Evolutionary conservation across 352 stramenopile species (phyloP), one percentile per base, ranked within the genome.

Genomic region (Globisporangium polare): DNA sequence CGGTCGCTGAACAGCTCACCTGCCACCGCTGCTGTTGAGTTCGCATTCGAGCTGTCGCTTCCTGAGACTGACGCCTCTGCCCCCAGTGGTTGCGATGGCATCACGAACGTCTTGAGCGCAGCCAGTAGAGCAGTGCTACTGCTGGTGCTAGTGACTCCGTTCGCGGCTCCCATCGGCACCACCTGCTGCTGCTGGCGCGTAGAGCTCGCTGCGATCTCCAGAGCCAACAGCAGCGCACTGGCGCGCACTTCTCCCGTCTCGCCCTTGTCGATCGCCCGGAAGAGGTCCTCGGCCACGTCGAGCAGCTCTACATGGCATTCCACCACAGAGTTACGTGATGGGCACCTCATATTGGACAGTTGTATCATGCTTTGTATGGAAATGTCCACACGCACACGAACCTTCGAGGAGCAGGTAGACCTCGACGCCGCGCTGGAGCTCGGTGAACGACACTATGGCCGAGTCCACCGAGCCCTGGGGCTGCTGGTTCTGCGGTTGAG

Each of bases 361-460:
- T 15, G 9, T 39, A 12, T 29, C 4, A 6, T 2, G 5, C 17
- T 45, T 20, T 20, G 12, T 31, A 24, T 49, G 17, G 8, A 51
- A 51, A 31, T 35, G 46, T 53, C 20, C 20, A 50, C 10, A 45
- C 29, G 29, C 29, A 18, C 10, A 39, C 50, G 18, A 27, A 66
- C 60, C 50, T 60, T 66, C 60, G 4, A 66, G 42, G 22, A 66
- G 52, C 45, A 66, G 43, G 49, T 42, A 66, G 8, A 66, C 52
- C 18, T 66, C 39, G 42, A 50, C 45, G 10, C 60, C 18, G 9
- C 60, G 60, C 42, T 61, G 52, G 53, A 66, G 56, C 39, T 66
- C 52, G 0, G 52, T 29, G 31, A 66, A 29, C 17, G 41, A n/a
- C 6, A 66, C 60, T 2, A 17, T 60, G 20, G 13, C 2, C 9